Base-by-base conservation (phyloP, 2,329 filamentous ascomycete species). In the Aspergillus piperis region DNA sequence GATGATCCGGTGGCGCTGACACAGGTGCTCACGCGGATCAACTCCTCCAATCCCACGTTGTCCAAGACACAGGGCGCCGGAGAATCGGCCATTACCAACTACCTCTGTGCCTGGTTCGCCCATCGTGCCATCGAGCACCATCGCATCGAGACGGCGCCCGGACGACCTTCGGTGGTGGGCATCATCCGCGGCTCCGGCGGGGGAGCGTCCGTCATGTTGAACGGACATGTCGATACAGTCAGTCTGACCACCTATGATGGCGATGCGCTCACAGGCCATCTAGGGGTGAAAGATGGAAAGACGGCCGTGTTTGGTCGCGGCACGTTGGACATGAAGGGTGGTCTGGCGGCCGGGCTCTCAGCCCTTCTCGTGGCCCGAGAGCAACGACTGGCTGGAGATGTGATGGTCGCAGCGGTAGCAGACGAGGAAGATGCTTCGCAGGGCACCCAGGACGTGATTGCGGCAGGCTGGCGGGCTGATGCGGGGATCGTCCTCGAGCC, bases 171-270 rank as follows among this genome's bases (percentile, higher is more conserved):
- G 0, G 73, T 85, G 0, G 73, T 85, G 2, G 82, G 80, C 0
- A 70, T 84, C 1, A 71, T 78, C 1, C 76, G 78, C 3, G 83
- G 83, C 2, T 73, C 70, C 0, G 82, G 82, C 0, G 77, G 73
- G 0, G 82, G 81, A 5, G 80, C 80, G 59, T 80, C 71, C 1
- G 66, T 84, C 5, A 83, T 84, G 78, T 71, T 85, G 42, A 84
- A 84, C 23, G 82, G 83, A 0, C 83, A 85, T 60, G 76, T 81
- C 1, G 82, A 85, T 56, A 85, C 83, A 0, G 83, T 84, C 5
- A 84, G 78, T 5, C 64, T 80, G 0, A 65, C 73, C 5, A 81
- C 80, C 2, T 84, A 84, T 58, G 78, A 80, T 1, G 73, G 71
- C 2, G 75, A 84, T 41, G 73, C 81, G 0, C 66, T 84, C 1